Evolutionary conservation across 805 yeast genomes (phyloP), one percentile per base, ranked within the genome.

Genomic region (Starmerella sirachaensis): DNA sequence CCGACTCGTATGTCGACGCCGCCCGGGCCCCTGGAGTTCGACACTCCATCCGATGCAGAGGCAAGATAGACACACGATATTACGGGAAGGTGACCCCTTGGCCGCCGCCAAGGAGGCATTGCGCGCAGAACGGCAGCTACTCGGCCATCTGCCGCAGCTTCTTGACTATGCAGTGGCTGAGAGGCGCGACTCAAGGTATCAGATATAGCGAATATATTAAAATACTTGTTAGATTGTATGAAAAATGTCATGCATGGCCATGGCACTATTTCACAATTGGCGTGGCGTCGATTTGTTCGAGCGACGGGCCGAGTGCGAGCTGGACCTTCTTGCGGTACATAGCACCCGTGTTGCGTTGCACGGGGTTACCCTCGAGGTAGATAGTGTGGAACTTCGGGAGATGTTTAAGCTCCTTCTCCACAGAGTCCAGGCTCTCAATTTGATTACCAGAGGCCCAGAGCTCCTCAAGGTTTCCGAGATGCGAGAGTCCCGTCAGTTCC

Each of bases 331-430:
- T 73, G 52, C 96, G 69, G 57, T 91, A 91, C 35, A 85, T 75
- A 1, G 91, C 76, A n/a, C 74, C 74, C 48, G 79, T 78, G 16
- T 69, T 56, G 20, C 61, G 48, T 51, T 91, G 95, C 14, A 91
- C 57, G 3, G 97, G 97, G 54, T 88, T 88, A 7, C 91, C 88
- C 60, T 91, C 98, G 46, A 91, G 74, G 55, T 91, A 91, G 5
- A 91, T 94, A 0, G 94, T 84, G 35, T 84, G 93, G 37, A 91
- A 63, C 5, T 69, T 63, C 1, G 73, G 70, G 35, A 83, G 62
- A 27, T 63, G 62, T 11, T 75, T 73, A 42, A 91, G 66, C 54
- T 83, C 76, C 16, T 68, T 57, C 35, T 73, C 76, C 31, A 91
- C 61, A 35, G 83, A 77, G 23, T 76, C 74, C 58, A 81, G 86